A percentile compares a stretch with the other conserved stretches of the same genome.
Evolutionary conservation across 108 stramenopile genomes (phyloP).

Genomic region (Discostella stelligeroides): DNA sequence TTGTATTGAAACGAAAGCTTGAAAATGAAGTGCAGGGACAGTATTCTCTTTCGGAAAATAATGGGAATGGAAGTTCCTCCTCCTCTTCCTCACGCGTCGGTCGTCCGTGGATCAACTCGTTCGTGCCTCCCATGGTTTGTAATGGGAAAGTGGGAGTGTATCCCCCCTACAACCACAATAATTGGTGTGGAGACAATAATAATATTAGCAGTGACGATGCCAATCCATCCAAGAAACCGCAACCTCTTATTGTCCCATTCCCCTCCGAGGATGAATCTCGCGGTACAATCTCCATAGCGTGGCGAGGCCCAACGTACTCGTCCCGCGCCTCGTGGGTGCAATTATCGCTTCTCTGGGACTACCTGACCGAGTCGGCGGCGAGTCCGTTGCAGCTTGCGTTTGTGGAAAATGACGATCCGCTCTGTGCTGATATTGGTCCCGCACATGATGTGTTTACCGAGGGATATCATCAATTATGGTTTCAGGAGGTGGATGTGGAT

Average conservation of each 20-base stretch:
- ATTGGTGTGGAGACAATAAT: background rate
- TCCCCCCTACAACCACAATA: slow-evolving; percentile 15
- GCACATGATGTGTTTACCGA: slow-evolving; percentile 47
- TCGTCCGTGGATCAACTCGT: slow-evolving; percentile 36
- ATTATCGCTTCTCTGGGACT: slow-evolving; percentile 39
- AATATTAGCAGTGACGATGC: background rate
- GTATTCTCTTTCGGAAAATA: too few species aligned
- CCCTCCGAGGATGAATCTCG: slow-evolving; percentile 52
- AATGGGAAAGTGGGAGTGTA: slow-evolving; percentile 25
- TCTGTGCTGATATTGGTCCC: slow-evolving; percentile 45
- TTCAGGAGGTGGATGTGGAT: slow-evolving; percentile 44
- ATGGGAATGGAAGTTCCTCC: background rate
- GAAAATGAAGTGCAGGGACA: background rate
- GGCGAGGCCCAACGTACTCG: slow-evolving; percentile 44
- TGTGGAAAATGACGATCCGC: slow-evolving; percentile 47
- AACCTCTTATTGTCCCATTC: slow-evolving; percentile 30
- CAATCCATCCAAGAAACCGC: background rate
- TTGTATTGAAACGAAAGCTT: slow-evolving; percentile 24
- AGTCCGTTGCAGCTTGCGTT: slow-evolving; percentile 48
- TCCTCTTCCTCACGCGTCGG: slow-evolving; percentile 14
- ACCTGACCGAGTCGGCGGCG: slow-evolving; percentile 43
- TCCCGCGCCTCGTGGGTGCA: slow-evolving; percentile 24
- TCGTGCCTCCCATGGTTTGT: slow-evolving; percentile 35
- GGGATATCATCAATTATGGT: slow-evolving; percentile 53
- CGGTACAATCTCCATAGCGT: slow-evolving; percentile 41